Conservation (phyloP, 1,284 basidiomycete genomes). For the Naganishia albida region DNA sequence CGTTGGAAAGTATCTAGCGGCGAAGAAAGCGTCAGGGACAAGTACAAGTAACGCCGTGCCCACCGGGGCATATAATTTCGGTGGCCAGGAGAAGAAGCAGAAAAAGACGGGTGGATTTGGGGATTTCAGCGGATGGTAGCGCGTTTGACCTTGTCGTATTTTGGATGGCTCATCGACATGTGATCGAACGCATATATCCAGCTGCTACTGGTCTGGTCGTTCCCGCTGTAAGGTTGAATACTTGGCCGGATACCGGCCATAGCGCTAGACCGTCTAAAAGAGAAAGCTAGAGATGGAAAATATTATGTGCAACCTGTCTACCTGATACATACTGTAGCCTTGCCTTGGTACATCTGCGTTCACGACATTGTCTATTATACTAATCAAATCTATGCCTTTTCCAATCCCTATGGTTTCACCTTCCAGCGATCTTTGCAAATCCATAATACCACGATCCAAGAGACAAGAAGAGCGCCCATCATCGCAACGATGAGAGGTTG, state of each 20-base stretch:
- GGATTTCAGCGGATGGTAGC: conserved; percentile 34
- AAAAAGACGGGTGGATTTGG: conserved; percentile 34
- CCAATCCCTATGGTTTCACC: conserved; percentile 2
- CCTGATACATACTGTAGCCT: too few species aligned
- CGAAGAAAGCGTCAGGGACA: conserved; percentile 12
- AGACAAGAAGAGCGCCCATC: conserved; percentile 9
- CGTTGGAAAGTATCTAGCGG: conserved; percentile 55
- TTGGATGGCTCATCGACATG: too few species aligned
- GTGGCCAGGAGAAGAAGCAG: conserved; percentile 34
- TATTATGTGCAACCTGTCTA: too few species aligned
- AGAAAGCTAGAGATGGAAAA: too few species aligned
- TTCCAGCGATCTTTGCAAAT: conserved; percentile 21
- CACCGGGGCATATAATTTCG: conserved; percentile 22
- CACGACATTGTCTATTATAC: too few species aligned
- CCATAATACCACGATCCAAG: conserved; percentile 24
- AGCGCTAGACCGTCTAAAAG: too few species aligned
- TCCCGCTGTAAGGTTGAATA: too few species aligned
- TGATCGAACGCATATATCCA: too few species aligned
- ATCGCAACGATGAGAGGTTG: conserved; percentile 28
- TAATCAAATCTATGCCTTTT: neutral
- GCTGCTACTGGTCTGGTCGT: too few species aligned
- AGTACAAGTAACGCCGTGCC: neutral
- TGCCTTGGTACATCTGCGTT: too few species aligned
- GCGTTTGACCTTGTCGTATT: too few species aligned
- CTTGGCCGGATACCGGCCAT: too few species aligned